These are phyloP conservation scores for Aphanomyces stellatus DNA, from an alignment of 352 stramenopile genomes.

Conservation along the genomic window DNA sequence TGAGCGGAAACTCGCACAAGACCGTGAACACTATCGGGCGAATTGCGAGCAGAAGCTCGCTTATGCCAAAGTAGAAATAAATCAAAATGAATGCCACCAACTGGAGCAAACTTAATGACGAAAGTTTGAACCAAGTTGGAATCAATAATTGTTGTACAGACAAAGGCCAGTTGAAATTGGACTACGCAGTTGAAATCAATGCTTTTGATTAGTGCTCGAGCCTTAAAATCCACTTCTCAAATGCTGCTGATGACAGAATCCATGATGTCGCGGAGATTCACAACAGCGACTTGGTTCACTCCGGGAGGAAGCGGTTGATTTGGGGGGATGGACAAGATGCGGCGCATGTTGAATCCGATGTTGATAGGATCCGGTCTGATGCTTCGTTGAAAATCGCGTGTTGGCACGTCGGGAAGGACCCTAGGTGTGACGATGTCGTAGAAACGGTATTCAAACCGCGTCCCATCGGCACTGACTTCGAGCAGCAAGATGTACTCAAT, in stretches of 20 bases:
- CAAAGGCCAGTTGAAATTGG: not conserved
- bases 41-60: no score
- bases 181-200: not conserved
- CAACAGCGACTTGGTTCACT: no score
- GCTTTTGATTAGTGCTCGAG: not conserved
- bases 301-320: no score
- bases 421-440: not conserved
- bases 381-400: not conserved
- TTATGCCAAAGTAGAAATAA: no score
- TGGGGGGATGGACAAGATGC: no score
- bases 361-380: not conserved
- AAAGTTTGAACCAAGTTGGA: not conserved
- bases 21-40: no score
- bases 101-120: not conserved
- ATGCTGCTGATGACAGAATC: no score
- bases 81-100: not conserved
- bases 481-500: slow-evolving; percentile 9
- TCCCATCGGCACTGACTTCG: not conserved
- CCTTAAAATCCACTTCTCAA: no score
- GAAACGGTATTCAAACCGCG: not conserved
- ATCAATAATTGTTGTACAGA: not conserved
- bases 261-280: no score
- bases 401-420: not conserved
- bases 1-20: no score
- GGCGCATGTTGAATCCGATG: no score